Conservation (phyloP, 495 filamentous ascomycete genomes). For the Niebla homalea region DNA sequence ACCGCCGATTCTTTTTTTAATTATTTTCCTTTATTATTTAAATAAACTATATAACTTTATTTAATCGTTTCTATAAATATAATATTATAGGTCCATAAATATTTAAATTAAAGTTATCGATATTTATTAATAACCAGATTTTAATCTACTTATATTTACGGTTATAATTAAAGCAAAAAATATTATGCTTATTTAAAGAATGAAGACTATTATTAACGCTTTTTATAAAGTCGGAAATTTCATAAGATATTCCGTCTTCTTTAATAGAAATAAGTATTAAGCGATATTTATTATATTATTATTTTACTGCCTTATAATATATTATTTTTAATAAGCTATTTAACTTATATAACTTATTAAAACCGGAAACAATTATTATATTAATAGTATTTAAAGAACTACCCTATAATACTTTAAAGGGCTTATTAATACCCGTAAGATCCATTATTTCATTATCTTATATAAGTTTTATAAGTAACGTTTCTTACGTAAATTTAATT, state of each 20-base stretch:
- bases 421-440: neutral
- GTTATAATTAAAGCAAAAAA: neutral
- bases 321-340: constrained; percentile 9
- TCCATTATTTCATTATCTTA: neutral
- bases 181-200: constrained; percentile 3
- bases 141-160: neutral
- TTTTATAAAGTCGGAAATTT: neutral
- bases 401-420: neutral
- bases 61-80: constrained; percentile 1
- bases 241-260: neutral
- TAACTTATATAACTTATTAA: too few species aligned
- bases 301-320: constrained; percentile 5
- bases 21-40: too few species aligned
- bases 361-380: neutral
- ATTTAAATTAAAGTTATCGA: neutral
- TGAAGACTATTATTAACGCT: constrained; percentile 2
- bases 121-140: too few species aligned
- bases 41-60: too few species aligned
- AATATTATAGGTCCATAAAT: neutral
- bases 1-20: neutral
- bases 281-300: constrained; percentile 7
- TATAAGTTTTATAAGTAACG: neutral
- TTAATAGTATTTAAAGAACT: neutral
- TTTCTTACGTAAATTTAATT: neutral
- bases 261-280: too few species aligned